Base-by-base conservation (phyloP, 2,329 filamentous ascomycete species). In the Colletotrichum horii region DNA sequence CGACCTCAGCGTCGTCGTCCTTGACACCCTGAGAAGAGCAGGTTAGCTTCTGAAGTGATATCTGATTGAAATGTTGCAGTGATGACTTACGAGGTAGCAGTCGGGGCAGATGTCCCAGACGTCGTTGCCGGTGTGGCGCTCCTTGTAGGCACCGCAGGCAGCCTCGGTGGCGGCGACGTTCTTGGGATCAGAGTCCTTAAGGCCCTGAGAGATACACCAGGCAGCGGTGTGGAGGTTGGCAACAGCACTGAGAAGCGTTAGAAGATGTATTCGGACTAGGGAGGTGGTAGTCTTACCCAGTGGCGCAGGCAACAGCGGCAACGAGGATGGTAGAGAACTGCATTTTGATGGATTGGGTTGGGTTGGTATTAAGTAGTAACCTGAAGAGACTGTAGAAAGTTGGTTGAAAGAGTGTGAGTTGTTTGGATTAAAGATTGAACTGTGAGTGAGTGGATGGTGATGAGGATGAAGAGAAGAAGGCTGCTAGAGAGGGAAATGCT, bases 141-240 rank as follows among this genome's bases (percentile, higher is more conserved):
- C n/a, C 65, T 67, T 67, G 43, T 67, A 67, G 48, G 52, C 65
- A n/a, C 65, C 65, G 65, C 65, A 67, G 32, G 65, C 65, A 22
- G 65, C 65, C 48, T 67, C 48, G 28, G 65, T 67, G 65, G 65
- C 65, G 26, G 43, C 65, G 30, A 67, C 32, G 64, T 66, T 66
- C 64, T 66, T 66, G 19, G 64, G 64, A 43, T 66, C 64, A n/a
- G 64, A 66, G 64, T 66, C 64, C 24, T 38, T 19, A 4, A 66
- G 64, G 15, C 64, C 64, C n/a, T 55, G 43, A 22, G 64, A 66
- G 43, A 66, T 66, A 38, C 64, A 66, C 64, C 64, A 66, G 28
- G 64, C 38, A 38, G 64, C 64, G 64, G 64, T 52, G 64, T 66
- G 64, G 24, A 66, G 43, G 64, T 66, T 66, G 64, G 64, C 64